Conservation (phyloP, 177 flowering plant species). For the Tripterygium wilfordii region DNA sequence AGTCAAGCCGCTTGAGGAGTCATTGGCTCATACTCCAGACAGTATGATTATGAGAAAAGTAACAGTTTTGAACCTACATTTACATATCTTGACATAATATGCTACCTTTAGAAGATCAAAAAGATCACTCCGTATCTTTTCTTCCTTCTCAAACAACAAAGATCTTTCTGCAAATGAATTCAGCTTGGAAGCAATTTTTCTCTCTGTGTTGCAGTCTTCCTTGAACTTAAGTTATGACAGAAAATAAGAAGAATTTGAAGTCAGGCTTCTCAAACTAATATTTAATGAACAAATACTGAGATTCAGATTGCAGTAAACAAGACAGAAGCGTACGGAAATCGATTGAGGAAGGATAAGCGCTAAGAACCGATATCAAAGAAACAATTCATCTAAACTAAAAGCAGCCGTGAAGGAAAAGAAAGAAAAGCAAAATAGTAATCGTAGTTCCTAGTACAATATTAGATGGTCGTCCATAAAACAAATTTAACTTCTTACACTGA, state of each 20-base stretch:
- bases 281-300: neutral
- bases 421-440: too few species aligned
- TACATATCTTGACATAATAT: neutral
- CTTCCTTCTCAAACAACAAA: conserved; percentile 51
- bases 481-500: too few species aligned
- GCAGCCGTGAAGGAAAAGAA: too few species aligned
- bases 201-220: conserved; percentile 95
- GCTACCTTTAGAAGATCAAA: conserved; percentile 75
- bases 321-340: neutral
- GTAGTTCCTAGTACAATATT: too few species aligned
- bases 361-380: too few species aligned
- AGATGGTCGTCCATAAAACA: too few species aligned
- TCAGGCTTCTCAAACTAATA: neutral
- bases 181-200: conserved; percentile 69
- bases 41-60: too few species aligned
- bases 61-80: too few species aligned
- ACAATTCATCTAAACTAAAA: too few species aligned
- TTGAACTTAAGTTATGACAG: conserved; percentile 51
- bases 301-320: neutral
- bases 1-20: too few species aligned
- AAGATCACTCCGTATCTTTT: conserved; percentile 46
- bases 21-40: too few species aligned
- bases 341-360: neutral
- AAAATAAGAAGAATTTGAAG: neutral
- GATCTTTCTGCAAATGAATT: conserved; percentile 46